These are phyloP conservation scores for Amaranthus palmeri DNA, from an alignment of 148 eudicot genomes.

Conservation along the genomic window DNA sequence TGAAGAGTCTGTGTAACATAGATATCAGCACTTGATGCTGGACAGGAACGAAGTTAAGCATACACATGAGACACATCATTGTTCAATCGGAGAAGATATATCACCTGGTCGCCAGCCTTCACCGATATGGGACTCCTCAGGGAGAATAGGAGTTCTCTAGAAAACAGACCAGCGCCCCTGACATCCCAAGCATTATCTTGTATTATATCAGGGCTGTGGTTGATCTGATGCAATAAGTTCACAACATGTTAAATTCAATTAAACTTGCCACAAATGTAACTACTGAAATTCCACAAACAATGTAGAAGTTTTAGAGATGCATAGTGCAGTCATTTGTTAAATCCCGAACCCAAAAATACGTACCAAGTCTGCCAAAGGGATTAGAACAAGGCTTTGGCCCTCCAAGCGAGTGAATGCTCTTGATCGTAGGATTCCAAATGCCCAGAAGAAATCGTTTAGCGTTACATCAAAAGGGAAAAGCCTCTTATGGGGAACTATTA, in stretches of 20 bases:
- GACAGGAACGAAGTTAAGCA: neutral
- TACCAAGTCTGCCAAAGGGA: constrained; percentile 95
- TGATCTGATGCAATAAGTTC: constrained; percentile 49
- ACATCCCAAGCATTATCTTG: constrained; percentile 84
- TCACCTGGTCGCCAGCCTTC: constrained; percentile 91
- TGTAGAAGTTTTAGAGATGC: neutral
- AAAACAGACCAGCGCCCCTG: constrained; percentile 89
- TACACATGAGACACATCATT: neutral
- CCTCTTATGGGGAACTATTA: constrained; percentile 56
- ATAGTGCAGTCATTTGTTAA: too few species aligned
- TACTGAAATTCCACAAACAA: neutral
- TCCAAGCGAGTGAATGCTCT: constrained; percentile 89
- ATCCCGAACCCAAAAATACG: neutral
- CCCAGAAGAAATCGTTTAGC: constrained; percentile 85
- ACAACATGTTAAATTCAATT: neutral
- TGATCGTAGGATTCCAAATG: constrained; percentile 90
- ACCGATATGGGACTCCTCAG: constrained; percentile 61
- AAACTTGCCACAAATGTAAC: constrained; percentile 5
- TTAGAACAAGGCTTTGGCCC: constrained; percentile 76
- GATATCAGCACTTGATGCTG: too few species aligned
- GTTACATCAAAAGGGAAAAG: constrained; percentile 75
- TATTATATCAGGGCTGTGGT: constrained; percentile 71
- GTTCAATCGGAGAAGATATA: neutral
- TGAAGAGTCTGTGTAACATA: too few species aligned
- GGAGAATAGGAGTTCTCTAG: constrained; percentile 77